phyloP scores from a whole-genome alignment of 176 grass and related monocot genomes.

The Triticum dicoccoides region DNA sequence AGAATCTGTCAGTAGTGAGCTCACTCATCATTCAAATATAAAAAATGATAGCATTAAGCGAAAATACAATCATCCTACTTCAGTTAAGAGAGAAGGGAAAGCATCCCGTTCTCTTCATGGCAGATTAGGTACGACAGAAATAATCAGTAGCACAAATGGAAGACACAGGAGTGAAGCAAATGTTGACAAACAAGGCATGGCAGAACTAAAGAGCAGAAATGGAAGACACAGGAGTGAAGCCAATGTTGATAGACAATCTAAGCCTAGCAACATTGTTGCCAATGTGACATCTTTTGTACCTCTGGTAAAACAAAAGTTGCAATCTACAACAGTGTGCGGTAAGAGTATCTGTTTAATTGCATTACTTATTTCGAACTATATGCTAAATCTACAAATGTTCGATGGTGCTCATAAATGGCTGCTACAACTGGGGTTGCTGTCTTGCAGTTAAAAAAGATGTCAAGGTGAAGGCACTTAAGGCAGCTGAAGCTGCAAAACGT shows the following conservation, averaged over 20 bases:
- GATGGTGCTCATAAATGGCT: slow-evolving; percentile 25
- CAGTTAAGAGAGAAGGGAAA: slow-evolving; percentile 54
- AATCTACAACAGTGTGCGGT: slow-evolving; percentile 48
- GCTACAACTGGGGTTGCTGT: slow-evolving; percentile 13
- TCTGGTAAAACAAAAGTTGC: slow-evolving; percentile 73
- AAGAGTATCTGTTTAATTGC: slow-evolving; percentile 33
- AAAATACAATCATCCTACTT: slow-evolving; percentile 46
- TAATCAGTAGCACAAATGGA: slow-evolving; percentile 28
- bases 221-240: slow-evolving; percentile 47
- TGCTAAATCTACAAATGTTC: slow-evolving; percentile 17
- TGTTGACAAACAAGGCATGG: slow-evolving; percentile 19
- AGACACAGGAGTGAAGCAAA: not conserved
- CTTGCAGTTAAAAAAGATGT: slow-evolving; percentile 85
- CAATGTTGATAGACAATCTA: slow-evolving; percentile 50
- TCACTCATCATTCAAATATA: slow-evolving; percentile 25
- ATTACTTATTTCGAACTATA: not conserved
- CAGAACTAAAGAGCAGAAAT: slow-evolving; percentile 36
- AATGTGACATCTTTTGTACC: slow-evolving; percentile 84
- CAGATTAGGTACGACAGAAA: slow-evolving; percentile 30
- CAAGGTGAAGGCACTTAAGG: slow-evolving; percentile 88
- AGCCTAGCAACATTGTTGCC: slow-evolving; percentile 77
- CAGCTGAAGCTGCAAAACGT: slow-evolving; percentile 83
- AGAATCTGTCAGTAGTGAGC: slow-evolving; percentile 23
- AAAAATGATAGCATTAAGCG: slow-evolving; percentile 47
- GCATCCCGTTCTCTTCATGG: slow-evolving; percentile 28